Conservation (phyloP, 805 yeast species). For the Candida parachauliodes region DNA sequence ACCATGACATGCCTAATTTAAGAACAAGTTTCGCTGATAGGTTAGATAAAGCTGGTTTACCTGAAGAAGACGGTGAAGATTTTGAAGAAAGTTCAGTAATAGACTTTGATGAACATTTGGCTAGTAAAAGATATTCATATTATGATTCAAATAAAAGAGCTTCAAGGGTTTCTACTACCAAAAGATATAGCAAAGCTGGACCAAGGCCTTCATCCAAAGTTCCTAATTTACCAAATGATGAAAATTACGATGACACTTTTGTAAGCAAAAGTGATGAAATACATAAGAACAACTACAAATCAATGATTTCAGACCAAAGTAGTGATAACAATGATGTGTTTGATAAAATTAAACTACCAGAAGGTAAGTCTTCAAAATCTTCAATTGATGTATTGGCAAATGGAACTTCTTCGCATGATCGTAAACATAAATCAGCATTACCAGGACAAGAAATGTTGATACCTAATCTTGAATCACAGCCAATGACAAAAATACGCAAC, state of each 20-base stretch:
- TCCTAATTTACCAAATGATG: conserved; percentile 24
- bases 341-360: conserved; percentile 49
- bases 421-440: conserved; percentile 21
- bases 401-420: conserved; percentile 7
- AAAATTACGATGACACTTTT: conserved; percentile 34
- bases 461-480: conserved; percentile 19
- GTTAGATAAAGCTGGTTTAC: conserved; percentile 34
- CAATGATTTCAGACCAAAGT: conserved; percentile 11
- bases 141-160: conserved; percentile 28
- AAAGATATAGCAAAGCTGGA: conserved; percentile 9
- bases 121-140: conserved; percentile 37
- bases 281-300: conserved; percentile 13
- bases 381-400: conserved; percentile 9
- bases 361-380: conserved; percentile 17
- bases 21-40: conserved; percentile 44
- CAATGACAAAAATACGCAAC: conserved; percentile 21
- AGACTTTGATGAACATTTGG: conserved; percentile 40
- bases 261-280: conserved; percentile 31
- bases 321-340: conserved; percentile 29
- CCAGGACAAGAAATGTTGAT: conserved; percentile 37
- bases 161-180: conserved; percentile 20
- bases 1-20: conserved; percentile 17
- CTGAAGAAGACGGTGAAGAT: conserved; percentile 26
- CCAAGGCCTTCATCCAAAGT: conserved; percentile 25
- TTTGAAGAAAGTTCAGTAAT: conserved; percentile 34